Percentiles rank a stretch among this genome's conserved stretches.
Evolutionary conservation across 495 filamentous ascomycete species (phyloP).

Genomic region (Daldinia bambusicola): DNA sequence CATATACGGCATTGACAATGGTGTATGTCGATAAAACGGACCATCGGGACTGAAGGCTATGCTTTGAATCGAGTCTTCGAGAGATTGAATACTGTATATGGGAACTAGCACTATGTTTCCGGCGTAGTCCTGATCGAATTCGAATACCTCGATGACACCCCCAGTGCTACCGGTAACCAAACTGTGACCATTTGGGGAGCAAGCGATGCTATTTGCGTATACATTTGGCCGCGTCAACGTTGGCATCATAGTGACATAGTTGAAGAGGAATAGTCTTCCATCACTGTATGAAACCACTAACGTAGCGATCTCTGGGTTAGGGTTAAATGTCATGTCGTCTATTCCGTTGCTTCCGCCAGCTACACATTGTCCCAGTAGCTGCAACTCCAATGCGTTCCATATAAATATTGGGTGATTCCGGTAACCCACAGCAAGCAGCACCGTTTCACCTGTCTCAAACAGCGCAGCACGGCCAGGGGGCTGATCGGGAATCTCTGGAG

Average conservation of each 20-base stretch:
- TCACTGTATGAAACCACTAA: slow-evolving; percentile 6
- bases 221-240: neutral
- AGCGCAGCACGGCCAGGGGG: neutral
- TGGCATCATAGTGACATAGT: neutral
- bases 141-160: slow-evolving; percentile 8
- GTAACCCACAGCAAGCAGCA: neutral
- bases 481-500: neutral
- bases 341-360: slow-evolving; percentile 3
- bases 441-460: neutral
- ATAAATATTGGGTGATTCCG: slow-evolving; percentile 5
- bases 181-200: neutral
- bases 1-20: slow-evolving; percentile 5
- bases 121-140: slow-evolving; percentile 3
- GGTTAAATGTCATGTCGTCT: slow-evolving; percentile 14
- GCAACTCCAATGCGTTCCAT: slow-evolving; percentile 5
- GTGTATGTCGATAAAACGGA: slow-evolving; percentile 2
- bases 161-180: neutral
- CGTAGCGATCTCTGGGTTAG: slow-evolving; percentile 1
- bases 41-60: slow-evolving; percentile 8
- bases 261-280: neutral
- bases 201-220: slow-evolving; percentile 11
- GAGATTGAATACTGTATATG: neutral
- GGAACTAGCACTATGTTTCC: neutral
- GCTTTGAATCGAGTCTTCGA: neutral
- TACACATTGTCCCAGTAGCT: slow-evolving; percentile 7